Conservation (phyloP, 148 eudicot genomes). For the Camellia sinensis region DNA sequence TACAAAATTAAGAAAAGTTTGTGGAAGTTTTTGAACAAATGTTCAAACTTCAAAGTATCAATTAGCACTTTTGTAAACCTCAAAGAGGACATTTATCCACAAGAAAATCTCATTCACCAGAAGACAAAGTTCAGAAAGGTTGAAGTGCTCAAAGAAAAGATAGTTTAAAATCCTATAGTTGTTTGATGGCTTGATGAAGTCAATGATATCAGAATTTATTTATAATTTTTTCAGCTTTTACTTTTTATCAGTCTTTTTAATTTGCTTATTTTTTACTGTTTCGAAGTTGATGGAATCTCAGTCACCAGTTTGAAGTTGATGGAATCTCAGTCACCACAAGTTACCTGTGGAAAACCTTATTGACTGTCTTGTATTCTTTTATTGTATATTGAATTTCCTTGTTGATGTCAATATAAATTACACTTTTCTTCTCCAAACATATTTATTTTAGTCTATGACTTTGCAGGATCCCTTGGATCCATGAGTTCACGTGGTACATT, state of each 20-base stretch:
- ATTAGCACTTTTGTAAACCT: no score
- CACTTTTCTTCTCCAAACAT: slow-evolving; percentile 13
- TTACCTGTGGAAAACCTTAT: background rate
- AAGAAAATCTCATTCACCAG: no score
- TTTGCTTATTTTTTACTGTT: background rate
- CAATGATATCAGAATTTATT: background rate
- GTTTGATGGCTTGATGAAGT: background rate
- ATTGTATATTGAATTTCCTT: background rate
- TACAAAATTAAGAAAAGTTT: no score
- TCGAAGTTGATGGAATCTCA: background rate
- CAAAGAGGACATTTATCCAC: no score
- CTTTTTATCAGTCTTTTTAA: background rate
- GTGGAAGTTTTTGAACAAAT: no score
- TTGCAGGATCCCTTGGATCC: slow-evolving; percentile 84
- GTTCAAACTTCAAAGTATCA: no score
- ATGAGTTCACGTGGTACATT: slow-evolving; percentile 79
- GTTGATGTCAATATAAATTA: background rate
- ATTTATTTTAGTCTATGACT: background rate
- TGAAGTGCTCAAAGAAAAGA: background rate
- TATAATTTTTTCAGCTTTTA: background rate
- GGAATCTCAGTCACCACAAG: background rate
- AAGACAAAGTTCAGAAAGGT: no score
- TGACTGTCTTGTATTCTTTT: background rate
- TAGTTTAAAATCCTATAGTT: background rate
- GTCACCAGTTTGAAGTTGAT: background rate